Evolutionary conservation across 2,329 filamentous ascomycete species (phyloP).

Genomic region (Ilyonectria mors-panacis): DNA sequence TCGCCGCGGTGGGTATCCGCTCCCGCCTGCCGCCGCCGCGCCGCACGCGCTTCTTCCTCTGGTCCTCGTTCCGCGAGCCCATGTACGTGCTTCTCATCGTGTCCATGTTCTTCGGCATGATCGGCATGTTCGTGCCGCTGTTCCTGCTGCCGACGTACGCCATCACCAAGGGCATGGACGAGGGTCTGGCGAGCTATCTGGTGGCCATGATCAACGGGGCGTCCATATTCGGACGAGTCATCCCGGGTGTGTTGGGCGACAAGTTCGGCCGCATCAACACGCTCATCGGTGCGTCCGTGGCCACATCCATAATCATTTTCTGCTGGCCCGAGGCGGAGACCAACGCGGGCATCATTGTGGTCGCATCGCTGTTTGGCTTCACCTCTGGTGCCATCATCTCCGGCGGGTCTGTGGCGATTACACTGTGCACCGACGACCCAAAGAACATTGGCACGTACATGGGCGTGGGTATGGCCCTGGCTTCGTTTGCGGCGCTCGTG

Average conservation of each 20-base stretch:
- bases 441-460: conserved; percentile 66
- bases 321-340: conserved; percentile 52
- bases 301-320: conserved; percentile 31
- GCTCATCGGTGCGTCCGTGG: conserved; percentile 39
- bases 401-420: conserved; percentile 59
- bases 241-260: conserved; percentile 72
- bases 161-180: conserved; percentile 64
- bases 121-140: conserved; percentile 40
- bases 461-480: conserved; percentile 64
- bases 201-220: conserved; percentile 77
- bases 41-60: conserved; percentile 57
- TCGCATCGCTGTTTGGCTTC: conserved; percentile 57
- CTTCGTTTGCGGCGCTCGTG: conserved; percentile 61
- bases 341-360: conserved; percentile 54
- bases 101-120: conserved; percentile 56
- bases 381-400: conserved; percentile 61
- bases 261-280: conserved; percentile 69
- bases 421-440: conserved; percentile 51
- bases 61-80: conserved; percentile 49
- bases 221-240: conserved; percentile 70
- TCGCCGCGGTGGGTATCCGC: conserved; percentile 54
- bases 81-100: conserved; percentile 37
- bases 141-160: conserved; percentile 69
- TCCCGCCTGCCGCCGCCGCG: conserved; percentile 55
- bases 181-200: conserved; percentile 75